Evolutionary conservation across 495 filamentous ascomycete species (phyloP).

Genomic region (Acidiella bohemica): DNA sequence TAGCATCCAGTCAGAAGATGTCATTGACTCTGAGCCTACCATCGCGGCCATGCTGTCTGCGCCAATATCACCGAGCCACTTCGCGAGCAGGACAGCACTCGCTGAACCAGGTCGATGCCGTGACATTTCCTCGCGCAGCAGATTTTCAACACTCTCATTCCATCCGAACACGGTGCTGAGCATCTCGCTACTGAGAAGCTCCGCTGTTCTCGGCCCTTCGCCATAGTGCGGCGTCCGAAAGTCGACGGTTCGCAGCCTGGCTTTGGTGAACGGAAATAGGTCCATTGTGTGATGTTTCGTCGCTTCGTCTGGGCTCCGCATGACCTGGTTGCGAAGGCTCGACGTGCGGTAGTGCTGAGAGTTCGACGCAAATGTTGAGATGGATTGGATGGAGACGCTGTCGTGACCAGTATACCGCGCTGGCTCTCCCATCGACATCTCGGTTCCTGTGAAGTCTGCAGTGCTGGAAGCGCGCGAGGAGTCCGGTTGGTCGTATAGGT

Average conservation of each 20-base stretch:
- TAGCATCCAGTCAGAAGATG: slow-evolving; percentile 92
- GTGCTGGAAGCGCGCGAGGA: slow-evolving; percentile 25
- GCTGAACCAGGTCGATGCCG: slow-evolving; percentile 60
- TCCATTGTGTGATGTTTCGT: slow-evolving; percentile 42
- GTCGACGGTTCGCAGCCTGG: slow-evolving; percentile 64
- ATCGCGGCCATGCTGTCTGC: slow-evolving; percentile 67
- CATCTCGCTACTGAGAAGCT: slow-evolving; percentile 84
- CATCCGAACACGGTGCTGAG: slow-evolving; percentile 89
- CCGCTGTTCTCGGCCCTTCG: slow-evolving; percentile 54
- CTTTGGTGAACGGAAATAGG: slow-evolving; percentile 55
- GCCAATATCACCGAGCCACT: slow-evolving; percentile 83
- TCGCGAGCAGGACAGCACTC: slow-evolving; percentile 63
- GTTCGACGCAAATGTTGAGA: slow-evolving; percentile 50
- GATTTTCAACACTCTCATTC: slow-evolving; percentile 67
- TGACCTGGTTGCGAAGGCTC: slow-evolving; percentile 67
- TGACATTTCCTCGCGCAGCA: slow-evolving; percentile 76
- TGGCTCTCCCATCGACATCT: slow-evolving; percentile 47
- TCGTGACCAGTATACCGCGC: slow-evolving; percentile 37
- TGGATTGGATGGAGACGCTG: slow-evolving; percentile 49
- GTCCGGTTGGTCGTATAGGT: slow-evolving; percentile 49
- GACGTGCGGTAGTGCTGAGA: slow-evolving; percentile 40
- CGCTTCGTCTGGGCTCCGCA: slow-evolving; percentile 45
- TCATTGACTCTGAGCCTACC: slow-evolving; percentile 64
- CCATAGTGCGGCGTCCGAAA: slow-evolving; percentile 57
- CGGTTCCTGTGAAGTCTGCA: slow-evolving; percentile 42